Conservation (phyloP, 345 rosid genomes). For the Lumnitzera racemosa region DNA sequence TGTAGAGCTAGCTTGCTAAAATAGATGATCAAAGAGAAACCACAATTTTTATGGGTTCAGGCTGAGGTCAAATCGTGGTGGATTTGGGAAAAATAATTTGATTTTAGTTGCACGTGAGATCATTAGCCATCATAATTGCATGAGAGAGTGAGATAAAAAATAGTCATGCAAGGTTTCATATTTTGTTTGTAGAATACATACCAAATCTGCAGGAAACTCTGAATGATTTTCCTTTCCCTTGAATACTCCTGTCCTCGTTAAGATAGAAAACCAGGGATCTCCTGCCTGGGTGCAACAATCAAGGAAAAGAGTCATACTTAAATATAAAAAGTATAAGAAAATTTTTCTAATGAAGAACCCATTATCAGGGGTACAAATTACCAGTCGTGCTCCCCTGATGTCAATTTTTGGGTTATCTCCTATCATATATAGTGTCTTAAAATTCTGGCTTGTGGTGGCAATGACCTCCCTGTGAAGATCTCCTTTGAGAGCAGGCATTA, state of each 20-base stretch:
- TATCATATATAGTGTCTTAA: slow-evolving; percentile 63
- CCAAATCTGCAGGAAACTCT: slow-evolving; percentile 66
- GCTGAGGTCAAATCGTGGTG: too few species aligned
- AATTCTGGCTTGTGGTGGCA: slow-evolving; percentile 22
- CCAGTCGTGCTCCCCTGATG: slow-evolving; percentile 65
- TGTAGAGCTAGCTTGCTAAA: too few species aligned
- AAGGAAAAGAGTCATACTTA: neutral
- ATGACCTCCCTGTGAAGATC: neutral
- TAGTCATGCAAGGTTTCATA: too few species aligned
- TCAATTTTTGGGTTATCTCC: slow-evolving; percentile 84
- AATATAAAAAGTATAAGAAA: neutral
- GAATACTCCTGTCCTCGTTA: slow-evolving; percentile 85
- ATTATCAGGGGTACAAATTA: slow-evolving; percentile 15
- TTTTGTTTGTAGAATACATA: slow-evolving; percentile 11
- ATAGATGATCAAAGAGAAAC: too few species aligned
- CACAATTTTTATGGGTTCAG: too few species aligned
- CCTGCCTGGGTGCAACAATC: slow-evolving; percentile 46
- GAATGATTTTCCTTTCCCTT: slow-evolving; percentile 56
- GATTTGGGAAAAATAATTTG: too few species aligned
- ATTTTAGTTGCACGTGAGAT: neutral
- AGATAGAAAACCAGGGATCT: slow-evolving; percentile 78
- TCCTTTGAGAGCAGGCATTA: slow-evolving; percentile 23
- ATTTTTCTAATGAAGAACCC: neutral
- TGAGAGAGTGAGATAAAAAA: neutral
- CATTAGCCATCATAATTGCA: neutral